Evolutionary conservation across 306 rosid genomes (phyloP).

Genomic region (Vigna trinervia): DNA sequence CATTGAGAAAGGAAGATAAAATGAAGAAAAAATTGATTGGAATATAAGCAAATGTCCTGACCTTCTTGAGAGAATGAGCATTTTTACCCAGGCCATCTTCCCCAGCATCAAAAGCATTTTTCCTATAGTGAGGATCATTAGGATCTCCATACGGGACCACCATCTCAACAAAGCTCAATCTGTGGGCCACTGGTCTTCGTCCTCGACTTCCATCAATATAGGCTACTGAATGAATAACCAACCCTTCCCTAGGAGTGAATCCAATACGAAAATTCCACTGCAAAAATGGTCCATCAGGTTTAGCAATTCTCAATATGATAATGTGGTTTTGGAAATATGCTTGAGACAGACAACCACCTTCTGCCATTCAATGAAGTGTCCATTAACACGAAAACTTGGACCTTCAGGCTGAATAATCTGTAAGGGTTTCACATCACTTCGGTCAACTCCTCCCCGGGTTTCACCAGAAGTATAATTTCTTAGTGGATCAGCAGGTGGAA

Average conservation of each 20-base stretch:
- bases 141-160: constrained; percentile 93
- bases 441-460: constrained; percentile 82
- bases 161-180: constrained; percentile 85
- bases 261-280: constrained; percentile 90
- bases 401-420: constrained; percentile 83
- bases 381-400: constrained; percentile 82
- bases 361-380: constrained; percentile 81
- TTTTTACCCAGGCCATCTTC: constrained; percentile 88
- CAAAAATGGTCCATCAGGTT: constrained; percentile 44
- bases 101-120: constrained; percentile 89
- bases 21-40: neutral
- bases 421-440: constrained; percentile 81
- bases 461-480: constrained; percentile 81
- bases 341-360: constrained; percentile 53
- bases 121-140: constrained; percentile 85
- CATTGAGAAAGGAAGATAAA: constrained; percentile 17
- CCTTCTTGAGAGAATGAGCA: constrained; percentile 89
- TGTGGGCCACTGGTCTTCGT: constrained; percentile 78
- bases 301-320: constrained; percentile 11
- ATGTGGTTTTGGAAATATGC: constrained; percentile 23
- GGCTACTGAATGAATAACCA: constrained; percentile 73
- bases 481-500: constrained; percentile 85
- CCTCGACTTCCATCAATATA: constrained; percentile 81
- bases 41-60: constrained; percentile 32
- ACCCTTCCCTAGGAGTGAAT: constrained; percentile 80